Conservation (phyloP, 2,329 filamentous ascomycete species). For the Penicillium sp. region DNA sequence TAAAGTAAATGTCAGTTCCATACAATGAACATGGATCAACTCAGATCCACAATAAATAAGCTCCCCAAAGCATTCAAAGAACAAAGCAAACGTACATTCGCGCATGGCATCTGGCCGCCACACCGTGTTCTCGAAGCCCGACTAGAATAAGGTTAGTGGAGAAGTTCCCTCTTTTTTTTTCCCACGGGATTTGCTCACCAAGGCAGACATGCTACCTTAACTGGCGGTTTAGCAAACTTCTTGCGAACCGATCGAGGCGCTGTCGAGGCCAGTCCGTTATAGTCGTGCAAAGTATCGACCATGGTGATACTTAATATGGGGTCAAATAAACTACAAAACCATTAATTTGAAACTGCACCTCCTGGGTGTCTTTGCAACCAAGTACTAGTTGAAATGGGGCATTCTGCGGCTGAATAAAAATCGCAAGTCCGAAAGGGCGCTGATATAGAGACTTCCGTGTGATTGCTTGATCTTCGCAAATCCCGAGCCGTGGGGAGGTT, state of each 20-base stretch:
- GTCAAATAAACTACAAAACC: neutral
- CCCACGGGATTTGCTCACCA: conserved; percentile 34
- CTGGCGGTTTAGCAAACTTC: conserved; percentile 48
- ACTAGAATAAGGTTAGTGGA: conserved; percentile 26
- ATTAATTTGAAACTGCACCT: conserved; percentile 2
- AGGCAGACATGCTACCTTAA: conserved; percentile 47
- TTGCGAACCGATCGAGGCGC: conserved; percentile 38
- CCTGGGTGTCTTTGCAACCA: neutral
- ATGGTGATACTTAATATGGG: conserved; percentile 16
- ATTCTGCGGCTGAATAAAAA: neutral
- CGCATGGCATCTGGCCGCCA: conserved; percentile 46
- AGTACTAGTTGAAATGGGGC: conserved; percentile 4
- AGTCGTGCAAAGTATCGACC: conserved; percentile 21
- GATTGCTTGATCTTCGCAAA: conserved; percentile 37
- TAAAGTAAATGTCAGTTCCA: conserved; percentile 18
- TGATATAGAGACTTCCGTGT: conserved; percentile 32
- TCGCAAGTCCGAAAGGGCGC: conserved; percentile 21
- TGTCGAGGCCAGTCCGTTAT: conserved; percentile 25
- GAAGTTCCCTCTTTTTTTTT: neutral
- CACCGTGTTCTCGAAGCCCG: conserved; percentile 46
- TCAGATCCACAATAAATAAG: neutral
- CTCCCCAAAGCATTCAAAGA: neutral
- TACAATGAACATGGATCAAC: neutral
- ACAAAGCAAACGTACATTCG: conserved; percentile 38
- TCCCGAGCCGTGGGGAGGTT: conserved; percentile 31